phyloP scores from a whole-genome alignment of 2,329 filamentous ascomycete species.

The Chalara sp. region DNA sequence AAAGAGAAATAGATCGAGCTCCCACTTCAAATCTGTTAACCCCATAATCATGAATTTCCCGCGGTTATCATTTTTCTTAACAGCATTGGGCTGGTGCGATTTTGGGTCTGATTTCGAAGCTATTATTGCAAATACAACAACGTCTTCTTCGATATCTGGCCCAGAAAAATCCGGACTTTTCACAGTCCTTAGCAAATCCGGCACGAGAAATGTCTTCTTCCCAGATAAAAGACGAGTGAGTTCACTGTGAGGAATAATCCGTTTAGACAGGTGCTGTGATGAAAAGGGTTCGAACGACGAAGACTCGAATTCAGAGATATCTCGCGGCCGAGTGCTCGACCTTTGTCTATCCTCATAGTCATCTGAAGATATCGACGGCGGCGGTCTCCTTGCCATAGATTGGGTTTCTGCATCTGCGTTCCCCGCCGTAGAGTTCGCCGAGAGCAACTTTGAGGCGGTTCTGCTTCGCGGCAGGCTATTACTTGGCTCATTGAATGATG shows the following conservation, averaged over 20 bases:
- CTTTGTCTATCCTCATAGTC: not conserved
- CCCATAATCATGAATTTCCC: slow-evolving; percentile 92
- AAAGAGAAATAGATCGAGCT: slow-evolving; percentile 88
- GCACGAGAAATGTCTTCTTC: slow-evolving; percentile 72
- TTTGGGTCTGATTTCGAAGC: slow-evolving; percentile 82
- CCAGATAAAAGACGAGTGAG: slow-evolving; percentile 71
- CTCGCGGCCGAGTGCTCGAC: slow-evolving; percentile 21
- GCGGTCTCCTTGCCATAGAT: not conserved
- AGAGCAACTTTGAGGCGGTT: slow-evolving; percentile 17
- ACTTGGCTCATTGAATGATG: slow-evolving; percentile 21
- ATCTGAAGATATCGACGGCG: not conserved
- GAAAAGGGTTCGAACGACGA: slow-evolving; percentile 82
- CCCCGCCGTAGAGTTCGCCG: slow-evolving; percentile 5
- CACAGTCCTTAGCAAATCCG: slow-evolving; percentile 73
- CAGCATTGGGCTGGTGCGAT: slow-evolving; percentile 42
- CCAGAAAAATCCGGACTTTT: slow-evolving; percentile 78
- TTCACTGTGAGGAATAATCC: slow-evolving; percentile 74
- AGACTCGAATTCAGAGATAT: slow-evolving; percentile 39
- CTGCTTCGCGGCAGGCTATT: slow-evolving; percentile 36
- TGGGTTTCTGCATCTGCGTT: not conserved
- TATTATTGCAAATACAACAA: slow-evolving; percentile 82
- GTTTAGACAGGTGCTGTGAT: slow-evolving; percentile 71
- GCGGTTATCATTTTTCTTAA: slow-evolving; percentile 39
- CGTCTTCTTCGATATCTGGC: slow-evolving; percentile 78
- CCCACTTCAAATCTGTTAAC: slow-evolving; percentile 82